These are phyloP conservation scores for Lachnellula hyalina DNA, from an alignment of 2,329 filamentous ascomycete genomes.

Conservation along the genomic window DNA sequence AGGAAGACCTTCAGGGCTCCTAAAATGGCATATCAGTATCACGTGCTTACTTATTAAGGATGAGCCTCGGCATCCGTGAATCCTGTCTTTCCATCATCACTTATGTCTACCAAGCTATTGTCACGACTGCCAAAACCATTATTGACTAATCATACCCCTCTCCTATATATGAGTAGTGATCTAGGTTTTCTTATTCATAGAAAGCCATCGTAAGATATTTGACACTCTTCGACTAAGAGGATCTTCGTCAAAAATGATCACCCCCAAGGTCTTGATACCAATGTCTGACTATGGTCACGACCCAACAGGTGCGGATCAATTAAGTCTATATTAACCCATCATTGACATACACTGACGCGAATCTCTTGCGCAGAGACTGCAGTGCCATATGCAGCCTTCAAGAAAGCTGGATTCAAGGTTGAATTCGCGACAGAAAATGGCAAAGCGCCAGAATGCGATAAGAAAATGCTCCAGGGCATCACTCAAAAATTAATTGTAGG, in stretches of 20 bases:
- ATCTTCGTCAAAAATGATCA: slow-evolving; percentile 9
- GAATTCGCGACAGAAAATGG: slow-evolving; percentile 47
- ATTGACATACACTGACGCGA: neutral
- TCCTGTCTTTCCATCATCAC: too few relatives aligned
- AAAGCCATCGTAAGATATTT: too few relatives aligned
- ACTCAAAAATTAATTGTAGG: slow-evolving; percentile 45
- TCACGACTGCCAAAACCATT: too few relatives aligned
- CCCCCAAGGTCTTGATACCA: slow-evolving; percentile 39
- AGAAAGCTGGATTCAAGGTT: slow-evolving; percentile 42
- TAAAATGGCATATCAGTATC: too few relatives aligned
- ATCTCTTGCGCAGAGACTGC: slow-evolving; percentile 40
- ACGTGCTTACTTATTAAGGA: too few relatives aligned
- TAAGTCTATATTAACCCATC: slow-evolving; percentile 34
- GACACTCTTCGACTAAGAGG: too few relatives aligned
- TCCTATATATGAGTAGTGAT: too few relatives aligned
- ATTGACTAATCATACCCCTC: too few relatives aligned
- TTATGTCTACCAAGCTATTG: too few relatives aligned
- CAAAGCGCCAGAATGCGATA: slow-evolving; percentile 42
- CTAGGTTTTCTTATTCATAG: too few relatives aligned
- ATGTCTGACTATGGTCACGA: slow-evolving; percentile 53
- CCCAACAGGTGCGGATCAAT: slow-evolving; percentile 41
- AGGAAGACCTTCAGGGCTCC: too few relatives aligned
- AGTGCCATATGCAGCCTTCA: slow-evolving; percentile 44
- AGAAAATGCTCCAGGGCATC: slow-evolving; percentile 43
- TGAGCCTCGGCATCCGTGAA: too few relatives aligned